Conservation (phyloP, 257 asterid genomes). For the Phtheirospermum japonicum region DNA sequence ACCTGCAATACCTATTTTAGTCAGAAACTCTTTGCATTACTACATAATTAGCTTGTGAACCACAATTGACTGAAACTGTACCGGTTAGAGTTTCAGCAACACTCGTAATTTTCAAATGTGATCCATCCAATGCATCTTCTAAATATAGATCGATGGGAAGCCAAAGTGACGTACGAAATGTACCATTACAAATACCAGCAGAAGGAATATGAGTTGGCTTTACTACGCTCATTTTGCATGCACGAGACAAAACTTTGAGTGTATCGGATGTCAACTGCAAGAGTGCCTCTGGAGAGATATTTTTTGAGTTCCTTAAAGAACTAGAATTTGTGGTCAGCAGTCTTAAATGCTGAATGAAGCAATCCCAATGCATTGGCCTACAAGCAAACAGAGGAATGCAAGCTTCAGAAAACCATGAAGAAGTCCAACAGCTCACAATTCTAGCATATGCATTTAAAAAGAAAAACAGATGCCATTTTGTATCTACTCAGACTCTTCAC, state of each 20-base stretch:
- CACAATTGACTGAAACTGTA: conserved; percentile 23
- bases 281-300: conserved; percentile 71
- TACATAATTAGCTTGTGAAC: conserved; percentile 23
- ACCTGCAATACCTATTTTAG: conserved; percentile 48
- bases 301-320: conserved; percentile 73
- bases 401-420: conserved; percentile 27
- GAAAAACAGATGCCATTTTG: background rate
- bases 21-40: conserved; percentile 22
- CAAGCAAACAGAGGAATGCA: conserved; percentile 27
- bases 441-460: conserved; percentile 17
- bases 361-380: conserved; percentile 80
- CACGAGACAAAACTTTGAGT: conserved; percentile 55
- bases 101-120: conserved; percentile 64
- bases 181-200: conserved; percentile 54
- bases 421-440: conserved; percentile 20
- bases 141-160: conserved; percentile 88
- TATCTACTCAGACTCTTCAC: conserved; percentile 19
- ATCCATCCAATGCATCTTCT: too few relatives aligned
- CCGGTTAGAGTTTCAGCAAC: conserved; percentile 86
- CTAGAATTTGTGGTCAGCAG: conserved; percentile 66
- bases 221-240: conserved; percentile 71
- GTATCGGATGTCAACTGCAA: conserved; percentile 70
- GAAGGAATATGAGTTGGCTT: conserved; percentile 57
- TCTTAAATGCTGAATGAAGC: conserved; percentile 64
- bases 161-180: conserved; percentile 74